Conservation (phyloP, 345 rosid species). For the Melastoma malabathricum region DNA sequence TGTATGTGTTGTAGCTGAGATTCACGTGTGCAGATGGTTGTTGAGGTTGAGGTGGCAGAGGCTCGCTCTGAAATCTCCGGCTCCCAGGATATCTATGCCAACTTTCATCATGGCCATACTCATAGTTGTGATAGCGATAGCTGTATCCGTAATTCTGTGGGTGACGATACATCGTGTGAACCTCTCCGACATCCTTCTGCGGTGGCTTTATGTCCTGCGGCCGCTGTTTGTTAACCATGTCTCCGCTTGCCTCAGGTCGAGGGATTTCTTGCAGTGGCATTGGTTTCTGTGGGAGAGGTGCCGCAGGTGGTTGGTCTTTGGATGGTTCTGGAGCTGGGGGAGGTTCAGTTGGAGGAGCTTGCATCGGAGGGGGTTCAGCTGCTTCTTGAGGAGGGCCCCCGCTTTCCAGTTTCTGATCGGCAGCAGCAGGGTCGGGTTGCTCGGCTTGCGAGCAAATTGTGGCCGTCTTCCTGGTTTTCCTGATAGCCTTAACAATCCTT, state of each 20-base stretch:
- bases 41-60: neutral
- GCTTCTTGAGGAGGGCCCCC: slow-evolving; percentile 20
- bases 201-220: slow-evolving; percentile 13
- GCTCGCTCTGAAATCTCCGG: slow-evolving; percentile 3
- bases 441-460: slow-evolving; percentile 39
- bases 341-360: slow-evolving; percentile 28
- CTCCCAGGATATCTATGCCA: slow-evolving; percentile 18
- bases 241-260: slow-evolving; percentile 1
- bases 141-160: slow-evolving; percentile 34
- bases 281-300: slow-evolving; percentile 18
- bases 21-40: slow-evolving; percentile 20
- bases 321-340: slow-evolving; percentile 30
- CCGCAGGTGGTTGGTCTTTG: slow-evolving; percentile 19
- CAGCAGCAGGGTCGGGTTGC: slow-evolving; percentile 18
- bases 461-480: slow-evolving; percentile 50
- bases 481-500: slow-evolving; percentile 45
- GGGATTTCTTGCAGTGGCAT: slow-evolving; percentile 7
- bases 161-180: slow-evolving; percentile 32
- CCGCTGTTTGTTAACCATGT: neutral
- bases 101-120: slow-evolving; percentile 13
- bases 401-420: slow-evolving; percentile 29
- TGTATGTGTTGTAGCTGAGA: slow-evolving; percentile 49
- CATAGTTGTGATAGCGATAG: slow-evolving; percentile 17
- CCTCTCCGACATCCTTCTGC: slow-evolving; percentile 34
- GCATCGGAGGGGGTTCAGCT: slow-evolving; percentile 26